These are phyloP conservation scores for Coffea eugenioides DNA, from an alignment of 257 asterid species.

Conservation along the genomic window DNA sequence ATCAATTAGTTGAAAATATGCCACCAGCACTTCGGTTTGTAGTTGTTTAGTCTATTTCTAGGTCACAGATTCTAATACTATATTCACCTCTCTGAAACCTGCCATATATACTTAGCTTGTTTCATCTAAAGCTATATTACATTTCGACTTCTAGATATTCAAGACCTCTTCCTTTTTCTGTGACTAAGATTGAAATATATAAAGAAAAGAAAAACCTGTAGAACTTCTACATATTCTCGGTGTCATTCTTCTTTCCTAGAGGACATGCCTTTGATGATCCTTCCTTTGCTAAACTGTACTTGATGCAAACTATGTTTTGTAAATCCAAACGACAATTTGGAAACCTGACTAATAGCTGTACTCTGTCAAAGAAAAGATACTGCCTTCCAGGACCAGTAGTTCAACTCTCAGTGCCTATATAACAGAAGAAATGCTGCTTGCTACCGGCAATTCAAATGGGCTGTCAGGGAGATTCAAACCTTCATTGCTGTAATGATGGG, in stretches of 20 bases:
- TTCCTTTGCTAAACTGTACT: constrained; percentile 40
- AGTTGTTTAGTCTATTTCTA: constrained; percentile 8
- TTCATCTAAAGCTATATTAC: constrained; percentile 34
- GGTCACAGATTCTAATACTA: constrained; percentile 19
- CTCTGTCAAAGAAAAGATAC: constrained; percentile 33
- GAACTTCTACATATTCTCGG: constrained; percentile 36
- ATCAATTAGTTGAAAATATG: constrained; percentile 2
- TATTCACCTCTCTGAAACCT: constrained; percentile 21
- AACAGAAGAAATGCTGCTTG: constrained; percentile 52
- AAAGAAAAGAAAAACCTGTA: constrained; percentile 14
- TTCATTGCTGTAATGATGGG: constrained; percentile 40
- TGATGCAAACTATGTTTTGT: constrained; percentile 32
- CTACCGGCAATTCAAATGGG: constrained; percentile 56
- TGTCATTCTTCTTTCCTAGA: constrained; percentile 35
- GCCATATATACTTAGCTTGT: constrained; percentile 10
- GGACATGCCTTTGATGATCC: constrained; percentile 30
- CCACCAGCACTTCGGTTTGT: neutral
- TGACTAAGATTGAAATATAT: constrained; percentile 12
- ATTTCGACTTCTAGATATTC: constrained; percentile 15
- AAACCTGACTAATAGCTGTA: constrained; percentile 23
- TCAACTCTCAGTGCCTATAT: constrained; percentile 38
- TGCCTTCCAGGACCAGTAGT: constrained; percentile 29
- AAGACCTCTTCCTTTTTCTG: constrained; percentile 23
- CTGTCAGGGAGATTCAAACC: constrained; percentile 67
- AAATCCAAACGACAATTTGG: constrained; percentile 16